These are phyloP conservation scores for Piper longum DNA, from an alignment of 164 flowering plant species.

Conservation along the genomic window DNA sequence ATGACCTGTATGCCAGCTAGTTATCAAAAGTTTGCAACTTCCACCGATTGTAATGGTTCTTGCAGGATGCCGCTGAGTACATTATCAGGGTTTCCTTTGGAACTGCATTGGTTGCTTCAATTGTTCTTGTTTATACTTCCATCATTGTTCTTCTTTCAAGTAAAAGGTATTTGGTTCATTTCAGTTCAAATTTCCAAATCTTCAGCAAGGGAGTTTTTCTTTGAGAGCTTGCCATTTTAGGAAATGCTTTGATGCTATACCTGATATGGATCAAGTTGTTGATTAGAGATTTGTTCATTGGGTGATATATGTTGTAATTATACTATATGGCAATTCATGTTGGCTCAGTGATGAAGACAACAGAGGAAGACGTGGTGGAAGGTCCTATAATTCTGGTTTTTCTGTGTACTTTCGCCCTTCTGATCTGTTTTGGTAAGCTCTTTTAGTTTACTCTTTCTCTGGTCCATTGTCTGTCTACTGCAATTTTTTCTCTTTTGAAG, in stretches of 20 bases:
- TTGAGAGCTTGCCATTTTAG: background rate
- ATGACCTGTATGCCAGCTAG: background rate
- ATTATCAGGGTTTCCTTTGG: constrained; percentile 84
- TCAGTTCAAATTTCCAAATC: too few relatives aligned
- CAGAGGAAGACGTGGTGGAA: constrained; percentile 79
- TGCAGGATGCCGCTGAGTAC: constrained; percentile 66
- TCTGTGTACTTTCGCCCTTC: constrained; percentile 43
- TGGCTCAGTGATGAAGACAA: constrained; percentile 69
- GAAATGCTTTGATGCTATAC: too few relatives aligned
- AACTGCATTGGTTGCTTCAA: constrained; percentile 83
- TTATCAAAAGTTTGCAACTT: too few relatives aligned
- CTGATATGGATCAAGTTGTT: too few relatives aligned
- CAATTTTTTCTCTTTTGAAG: background rate
- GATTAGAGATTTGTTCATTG: too few relatives aligned
- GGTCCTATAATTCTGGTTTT: constrained; percentile 65
- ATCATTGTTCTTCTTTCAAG: constrained; percentile 68
- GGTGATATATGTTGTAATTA: background rate
- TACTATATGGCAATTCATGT: background rate
- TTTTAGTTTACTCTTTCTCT: background rate
- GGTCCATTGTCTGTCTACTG: background rate
- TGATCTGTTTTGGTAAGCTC: constrained; percentile 74
- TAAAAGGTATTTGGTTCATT: constrained; percentile 43
- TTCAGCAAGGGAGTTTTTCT: background rate
- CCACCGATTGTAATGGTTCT: constrained; percentile 4
- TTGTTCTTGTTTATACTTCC: constrained; percentile 79